Base-by-base conservation (phyloP, 768 basidiomycete species). In the Agrocybe pediades region DNA sequence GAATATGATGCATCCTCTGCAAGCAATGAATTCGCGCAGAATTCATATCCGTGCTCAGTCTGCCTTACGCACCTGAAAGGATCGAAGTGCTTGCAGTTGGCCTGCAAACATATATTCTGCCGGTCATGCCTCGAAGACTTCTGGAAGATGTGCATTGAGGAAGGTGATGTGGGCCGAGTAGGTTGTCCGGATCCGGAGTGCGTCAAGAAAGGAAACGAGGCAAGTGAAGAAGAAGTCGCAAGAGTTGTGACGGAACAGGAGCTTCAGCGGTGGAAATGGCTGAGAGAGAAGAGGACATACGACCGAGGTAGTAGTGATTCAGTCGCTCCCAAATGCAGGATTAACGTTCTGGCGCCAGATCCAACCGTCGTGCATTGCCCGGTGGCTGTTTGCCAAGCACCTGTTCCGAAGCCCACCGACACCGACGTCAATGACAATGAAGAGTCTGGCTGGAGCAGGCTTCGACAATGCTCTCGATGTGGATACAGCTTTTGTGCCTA, bases 71-170 rank as follows among this genome's bases (percentile, higher is more conserved):
- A 81, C 13, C 71, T 84, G 53, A 94, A 92, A 65, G 94, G 94
- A 41, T 77, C 81, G 13, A 81, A 83, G 58, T 94, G 92, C 65
- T 62, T 94, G 15, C 77, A 82, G 56, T 74, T 95, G 45, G 65
- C 73, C 2, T 95, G 93, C 64, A 69, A 70, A 1, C 94, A 95
- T 67, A 80, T 94, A 11, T 95, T 94, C 67, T 96, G 94, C 66
- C 81, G 83, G n/a, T 68, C 79, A 7, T 96, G 94, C 64, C 68
- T 96, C 23, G 76, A 77, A 48, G 86, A 88, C 47, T 95, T 90
- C 65, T 97, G 93, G 93, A 77, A 79, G 41, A 66, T 93, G 46
- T 88, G 87, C 59, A 88, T 97, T 49, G 73, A 71, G 44, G 92
- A 95, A 65, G 94, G 94, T 6, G 85, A 88, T 53, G 73, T 93